Base-by-base conservation (phyloP, 2,329 filamentous ascomycete genomes). In the Setomelanomma holmii region DNA sequence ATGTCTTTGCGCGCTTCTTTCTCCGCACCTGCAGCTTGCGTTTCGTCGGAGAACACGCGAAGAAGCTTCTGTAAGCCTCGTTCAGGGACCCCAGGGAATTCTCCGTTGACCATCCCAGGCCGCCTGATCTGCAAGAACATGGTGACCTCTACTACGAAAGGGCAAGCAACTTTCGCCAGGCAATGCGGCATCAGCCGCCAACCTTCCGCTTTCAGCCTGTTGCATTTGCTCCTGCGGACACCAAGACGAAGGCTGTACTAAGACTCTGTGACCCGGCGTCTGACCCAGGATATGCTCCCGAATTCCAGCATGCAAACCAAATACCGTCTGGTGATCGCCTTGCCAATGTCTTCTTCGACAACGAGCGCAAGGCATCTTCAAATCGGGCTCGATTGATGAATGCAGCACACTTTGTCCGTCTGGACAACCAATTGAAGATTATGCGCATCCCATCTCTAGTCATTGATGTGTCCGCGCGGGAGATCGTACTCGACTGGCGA, bases 141-240 rank as follows among this genome's bases (percentile, higher is more conserved):
- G 45, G 46, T n/a, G 14, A 11, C 20, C 16, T 40, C 11, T 4
- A 22, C 30, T 38, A 27, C 6, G 21, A 30, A 2, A 22, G 6
- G 14, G 17, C 24, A n/a, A n/a, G 34, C 16, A 7, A n/a, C 34
- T 51, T 35, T 43, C n/a, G n/a, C n/a, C n/a, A n/a, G n/a, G n/a
- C n/a, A n/a, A n/a, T n/a, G n/a, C n/a, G n/a, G n/a, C n/a, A n/a
- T n/a, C 36, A 39, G 36, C 43, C 50, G 20, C 56, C 52, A 24
- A 54, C 48, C 38, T 61, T 65, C 58, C 46, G 49, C 40, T 66
- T 61, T 50, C 58, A 61, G 44, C 58, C 60, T 34, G 50, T 22
- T 30, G 27, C 44, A 19, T 65, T 60, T 42, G 45, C 47, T n/a
- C 61, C 64, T 24, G 36, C 60, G n/a, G 20, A 50, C 30, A 55